Evolutionary conservation across 202 grass and related monocot genomes (phyloP).

Genomic region (Panicum virgatum): DNA sequence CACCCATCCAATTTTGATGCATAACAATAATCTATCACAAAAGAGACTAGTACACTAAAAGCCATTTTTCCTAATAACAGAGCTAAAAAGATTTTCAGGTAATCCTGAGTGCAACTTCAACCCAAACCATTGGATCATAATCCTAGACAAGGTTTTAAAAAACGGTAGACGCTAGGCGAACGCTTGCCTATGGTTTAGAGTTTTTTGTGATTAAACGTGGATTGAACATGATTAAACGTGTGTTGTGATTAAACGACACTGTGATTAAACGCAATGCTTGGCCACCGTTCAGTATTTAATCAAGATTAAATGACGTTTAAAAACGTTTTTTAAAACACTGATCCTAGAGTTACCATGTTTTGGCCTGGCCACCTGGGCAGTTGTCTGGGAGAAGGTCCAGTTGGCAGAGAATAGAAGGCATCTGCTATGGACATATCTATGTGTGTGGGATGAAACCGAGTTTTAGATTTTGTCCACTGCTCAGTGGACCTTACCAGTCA

Average conservation of each 20-base stretch:
- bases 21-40: slow-evolving; percentile 14
- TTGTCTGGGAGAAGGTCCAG: background rate
- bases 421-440: background rate
- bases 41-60: slow-evolving; percentile 11
- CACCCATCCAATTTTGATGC: slow-evolving; percentile 1
- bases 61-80: background rate
- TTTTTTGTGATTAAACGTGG: too few relatives aligned
- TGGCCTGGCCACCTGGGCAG: background rate
- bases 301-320: too few relatives aligned
- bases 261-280: too few relatives aligned
- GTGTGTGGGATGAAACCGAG: background rate
- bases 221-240: too few relatives aligned
- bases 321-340: too few relatives aligned
- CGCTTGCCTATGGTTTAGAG: too few relatives aligned
- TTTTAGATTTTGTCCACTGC: background rate
- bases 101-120: background rate
- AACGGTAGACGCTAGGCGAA: too few relatives aligned
- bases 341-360: background rate
- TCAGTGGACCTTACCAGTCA: background rate
- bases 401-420: background rate
- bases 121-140: slow-evolving; percentile 5
- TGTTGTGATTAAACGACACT: too few relatives aligned
- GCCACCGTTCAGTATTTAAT: too few relatives aligned
- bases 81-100: background rate
- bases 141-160: too few relatives aligned